phyloP scores from a whole-genome alignment of 225 moss, liverwort and hornwort species.

The Sphagnum tenellum region DNA sequence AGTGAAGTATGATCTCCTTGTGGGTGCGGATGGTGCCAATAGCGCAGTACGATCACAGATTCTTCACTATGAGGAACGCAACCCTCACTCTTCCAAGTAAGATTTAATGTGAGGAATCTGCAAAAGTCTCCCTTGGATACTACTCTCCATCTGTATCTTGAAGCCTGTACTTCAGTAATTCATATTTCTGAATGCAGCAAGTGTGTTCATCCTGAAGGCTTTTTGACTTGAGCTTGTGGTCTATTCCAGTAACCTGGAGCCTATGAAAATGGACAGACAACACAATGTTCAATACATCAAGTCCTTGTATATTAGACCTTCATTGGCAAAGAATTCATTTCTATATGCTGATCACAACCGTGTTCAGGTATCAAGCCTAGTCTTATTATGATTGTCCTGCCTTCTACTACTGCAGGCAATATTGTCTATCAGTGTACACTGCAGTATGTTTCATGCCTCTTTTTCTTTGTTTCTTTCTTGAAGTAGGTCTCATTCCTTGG shows the following conservation, averaged over 20 bases:
- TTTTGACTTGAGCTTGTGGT: slow-evolving; percentile 1
- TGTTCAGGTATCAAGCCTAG: slow-evolving; percentile 16
- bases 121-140: no score
- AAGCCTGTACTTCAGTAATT: no score
- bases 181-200: no score
- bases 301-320: slow-evolving; percentile 26
- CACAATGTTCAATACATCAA: slow-evolving; percentile 17
- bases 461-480: no score
- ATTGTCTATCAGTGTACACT: no score
- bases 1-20: slow-evolving; percentile 40
- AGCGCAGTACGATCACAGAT: slow-evolving; percentile 46
- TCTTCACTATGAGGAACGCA: slow-evolving; percentile 19
- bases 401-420: no score
- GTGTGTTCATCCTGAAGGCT: no score
- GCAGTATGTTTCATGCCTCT: no score
- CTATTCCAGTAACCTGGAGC: slow-evolving; percentile 14
- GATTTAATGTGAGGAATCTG: neutral
- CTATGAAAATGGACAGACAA: slow-evolving; percentile 23
- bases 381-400: no score
- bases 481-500: no score
- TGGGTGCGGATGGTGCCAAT: slow-evolving; percentile 47
- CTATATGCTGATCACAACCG: slow-evolving; percentile 21
- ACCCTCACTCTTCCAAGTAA: slow-evolving; percentile 16
- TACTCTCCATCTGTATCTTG: no score
- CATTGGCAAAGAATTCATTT: slow-evolving; percentile 28